A percentile compares a stretch with the other conserved stretches of the same genome.
Conservation (phyloP, 257 asterid genomes). For the Nicotiana knightiana region DNA sequence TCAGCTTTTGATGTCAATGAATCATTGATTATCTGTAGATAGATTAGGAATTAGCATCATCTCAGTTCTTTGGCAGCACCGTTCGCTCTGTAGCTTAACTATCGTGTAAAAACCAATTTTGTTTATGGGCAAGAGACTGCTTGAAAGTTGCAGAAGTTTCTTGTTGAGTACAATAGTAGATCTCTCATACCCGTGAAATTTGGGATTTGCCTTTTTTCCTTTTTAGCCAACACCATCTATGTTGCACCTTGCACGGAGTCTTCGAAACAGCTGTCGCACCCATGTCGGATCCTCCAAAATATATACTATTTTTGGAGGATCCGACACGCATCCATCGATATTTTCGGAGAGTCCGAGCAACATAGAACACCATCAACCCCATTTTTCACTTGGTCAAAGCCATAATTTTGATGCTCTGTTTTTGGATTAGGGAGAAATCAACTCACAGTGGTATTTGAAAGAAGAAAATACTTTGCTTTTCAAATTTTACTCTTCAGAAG, state of each 20-base stretch:
- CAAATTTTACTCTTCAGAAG: not conserved
- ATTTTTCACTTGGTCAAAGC: too few species aligned
- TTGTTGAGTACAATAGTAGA: too few species aligned
- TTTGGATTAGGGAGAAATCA: not conserved
- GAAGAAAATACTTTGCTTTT: not conserved
- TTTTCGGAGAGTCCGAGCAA: too few species aligned
- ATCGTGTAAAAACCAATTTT: not conserved
- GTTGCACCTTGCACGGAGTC: too few species aligned
- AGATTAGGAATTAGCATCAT: not conserved
- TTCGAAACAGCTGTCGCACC: too few species aligned
- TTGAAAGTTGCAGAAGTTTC: not conserved
- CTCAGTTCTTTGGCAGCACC: not conserved
- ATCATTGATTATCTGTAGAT: not conserved
- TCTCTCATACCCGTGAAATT: too few species aligned
- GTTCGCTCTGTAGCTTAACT: not conserved
- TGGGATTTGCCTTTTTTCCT: too few species aligned
- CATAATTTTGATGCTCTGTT: not conserved
- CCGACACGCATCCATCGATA: too few species aligned
- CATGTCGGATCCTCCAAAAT: too few species aligned
- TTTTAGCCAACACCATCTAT: too few species aligned
- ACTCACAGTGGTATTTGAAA: not conserved
- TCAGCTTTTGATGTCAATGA: not conserved
- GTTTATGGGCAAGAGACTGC: not conserved
- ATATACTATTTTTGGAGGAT: too few species aligned
- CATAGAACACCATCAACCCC: too few species aligned